Percentiles rank a stretch among this genome's conserved stretches.
These are phyloP conservation scores for Eudorina sp. DNA, from an alignment of 139 green algal genomes.

Conservation along the genomic window DNA sequence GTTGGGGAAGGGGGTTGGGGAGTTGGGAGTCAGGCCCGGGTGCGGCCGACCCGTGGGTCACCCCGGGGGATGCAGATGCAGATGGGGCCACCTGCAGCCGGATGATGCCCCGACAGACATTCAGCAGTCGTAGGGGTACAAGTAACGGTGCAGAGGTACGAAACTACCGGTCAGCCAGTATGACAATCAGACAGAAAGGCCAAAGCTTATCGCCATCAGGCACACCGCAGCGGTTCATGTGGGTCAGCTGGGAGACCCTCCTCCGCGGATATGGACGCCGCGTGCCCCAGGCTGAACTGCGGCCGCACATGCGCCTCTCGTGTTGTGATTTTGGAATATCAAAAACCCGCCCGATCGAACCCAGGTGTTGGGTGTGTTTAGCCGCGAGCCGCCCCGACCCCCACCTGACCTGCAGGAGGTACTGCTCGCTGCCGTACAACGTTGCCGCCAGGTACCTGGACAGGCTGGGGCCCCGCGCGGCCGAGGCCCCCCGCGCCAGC, in stretches of 20 bases:
- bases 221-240: neutral
- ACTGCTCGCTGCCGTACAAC: constrained; percentile 9
- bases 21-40: too few species aligned
- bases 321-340: neutral
- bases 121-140: too few species aligned
- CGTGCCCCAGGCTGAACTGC: neutral
- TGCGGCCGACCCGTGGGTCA: too few species aligned
- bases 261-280: neutral
- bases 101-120: too few species aligned
- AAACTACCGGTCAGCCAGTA: too few species aligned
- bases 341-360: neutral
- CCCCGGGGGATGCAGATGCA: neutral
- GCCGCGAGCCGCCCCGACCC: neutral
- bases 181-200: too few species aligned
- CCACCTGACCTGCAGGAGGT: constrained; percentile 25
- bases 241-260: neutral
- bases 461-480: neutral
- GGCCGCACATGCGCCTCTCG: neutral
- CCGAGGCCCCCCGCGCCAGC: neutral
- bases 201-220: too few species aligned
- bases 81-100: too few species aligned
- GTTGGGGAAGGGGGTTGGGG: neutral
- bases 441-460: neutral
- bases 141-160: too few species aligned
- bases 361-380: neutral